phyloP scores from a whole-genome alignment of 345 rosid genomes.

The Boechera stricta region DNA sequence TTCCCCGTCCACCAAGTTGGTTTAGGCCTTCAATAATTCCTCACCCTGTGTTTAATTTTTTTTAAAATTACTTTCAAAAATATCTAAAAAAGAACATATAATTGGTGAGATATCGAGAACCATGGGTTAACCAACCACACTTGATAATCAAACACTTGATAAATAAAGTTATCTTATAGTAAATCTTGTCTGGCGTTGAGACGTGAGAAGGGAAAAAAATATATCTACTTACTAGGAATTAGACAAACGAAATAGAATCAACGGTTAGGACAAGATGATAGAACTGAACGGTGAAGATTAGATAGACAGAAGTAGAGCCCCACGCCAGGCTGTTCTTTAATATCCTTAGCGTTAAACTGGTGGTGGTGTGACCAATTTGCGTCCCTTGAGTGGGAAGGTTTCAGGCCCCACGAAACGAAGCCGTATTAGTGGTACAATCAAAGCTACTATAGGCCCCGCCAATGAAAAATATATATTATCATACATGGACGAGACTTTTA shows the following conservation, averaged over 20 bases:
- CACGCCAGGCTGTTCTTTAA: conserved; percentile 38
- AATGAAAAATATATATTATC: neutral
- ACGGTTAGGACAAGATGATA: conserved; percentile 36
- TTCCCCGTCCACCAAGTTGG: conserved; percentile 30
- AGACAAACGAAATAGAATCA: conserved; percentile 11
- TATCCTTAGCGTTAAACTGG: conserved; percentile 24
- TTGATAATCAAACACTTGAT: neutral
- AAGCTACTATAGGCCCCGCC: conserved; percentile 37
- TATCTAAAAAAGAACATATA: neutral
- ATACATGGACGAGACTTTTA: conserved; percentile 34
- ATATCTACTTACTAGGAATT: neutral
- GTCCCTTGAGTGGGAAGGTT: conserved; percentile 32
- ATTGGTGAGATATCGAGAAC: neutral
- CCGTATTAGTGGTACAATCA: conserved; percentile 42
- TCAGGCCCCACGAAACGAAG: conserved; percentile 30
- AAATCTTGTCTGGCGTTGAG: conserved; percentile 3
- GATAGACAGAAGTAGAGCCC: conserved; percentile 13
- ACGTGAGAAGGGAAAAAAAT: neutral
- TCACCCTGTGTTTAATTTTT: neutral
- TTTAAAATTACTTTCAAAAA: too few species aligned
- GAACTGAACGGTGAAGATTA: conserved; percentile 28
- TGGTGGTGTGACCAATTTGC: conserved; percentile 41
- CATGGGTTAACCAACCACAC: conserved; percentile 1
- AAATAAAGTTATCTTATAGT: conserved; percentile 4
- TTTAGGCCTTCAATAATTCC: conserved; percentile 29